Percentiles rank a stretch among this genome's conserved stretches.
Conservation (phyloP, 1,139 yeast genomes). For the Torulaspora globosa region DNA sequence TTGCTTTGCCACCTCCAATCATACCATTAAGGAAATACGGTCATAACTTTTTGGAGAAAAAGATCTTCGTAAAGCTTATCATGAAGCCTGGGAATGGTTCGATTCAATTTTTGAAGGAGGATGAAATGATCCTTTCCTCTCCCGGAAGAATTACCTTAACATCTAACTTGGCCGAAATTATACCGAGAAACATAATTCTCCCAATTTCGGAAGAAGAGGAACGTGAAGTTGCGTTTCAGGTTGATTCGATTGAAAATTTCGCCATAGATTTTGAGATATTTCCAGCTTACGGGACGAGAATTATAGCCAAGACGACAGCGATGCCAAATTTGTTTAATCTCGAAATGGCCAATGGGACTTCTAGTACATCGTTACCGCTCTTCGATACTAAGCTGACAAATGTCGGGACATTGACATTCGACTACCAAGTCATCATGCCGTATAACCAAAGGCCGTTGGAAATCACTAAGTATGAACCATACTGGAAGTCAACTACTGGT, state of each 20-base stretch:
- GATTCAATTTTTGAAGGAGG: slow-evolving; percentile 49
- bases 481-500: slow-evolving; percentile 84
- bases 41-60: slow-evolving; percentile 88
- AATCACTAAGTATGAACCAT: slow-evolving; percentile 89
- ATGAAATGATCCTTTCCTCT: slow-evolving; percentile 41
- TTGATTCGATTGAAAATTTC: slow-evolving; percentile 73
- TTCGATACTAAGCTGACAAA: slow-evolving; percentile 77
- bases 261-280: slow-evolving; percentile 84
- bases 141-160: slow-evolving; percentile 75
- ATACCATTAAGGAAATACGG: slow-evolving; percentile 91
- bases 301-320: slow-evolving; percentile 85
- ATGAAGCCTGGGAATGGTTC: slow-evolving; percentile 60
- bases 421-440: slow-evolving; percentile 84
- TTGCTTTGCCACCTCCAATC: slow-evolving; percentile 92
- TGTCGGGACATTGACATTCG: slow-evolving; percentile 75
- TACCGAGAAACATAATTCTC: slow-evolving; percentile 78
- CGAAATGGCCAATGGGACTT: slow-evolving; percentile 35
- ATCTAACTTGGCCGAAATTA: slow-evolving; percentile 64
- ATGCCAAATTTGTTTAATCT: slow-evolving; percentile 51
- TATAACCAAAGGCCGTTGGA: slow-evolving; percentile 78
- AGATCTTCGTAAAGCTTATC: slow-evolving; percentile 72
- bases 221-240: slow-evolving; percentile 77
- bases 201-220: slow-evolving; percentile 60
- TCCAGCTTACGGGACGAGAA: slow-evolving; percentile 90
- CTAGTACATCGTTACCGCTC: slow-evolving; percentile 60